Base-by-base conservation (phyloP, 495 filamentous ascomycete genomes). In the Copromyces sp. region DNA sequence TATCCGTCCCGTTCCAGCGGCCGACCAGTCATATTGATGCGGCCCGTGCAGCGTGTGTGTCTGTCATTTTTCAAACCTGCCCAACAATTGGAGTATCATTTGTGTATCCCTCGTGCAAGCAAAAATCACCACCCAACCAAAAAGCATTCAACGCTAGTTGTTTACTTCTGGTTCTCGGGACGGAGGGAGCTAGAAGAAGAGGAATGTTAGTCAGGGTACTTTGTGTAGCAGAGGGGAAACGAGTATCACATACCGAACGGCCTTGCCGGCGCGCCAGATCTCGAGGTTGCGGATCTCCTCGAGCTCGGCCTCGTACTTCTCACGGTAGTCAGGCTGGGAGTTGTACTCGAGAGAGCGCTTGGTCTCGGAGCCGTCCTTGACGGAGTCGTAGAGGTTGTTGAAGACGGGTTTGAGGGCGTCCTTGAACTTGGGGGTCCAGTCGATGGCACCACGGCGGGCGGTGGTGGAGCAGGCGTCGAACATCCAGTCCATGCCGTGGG, bases 401-500 rank as follows among this genome's bases (percentile, higher is more conserved):
- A 99, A 98, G 77, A 99, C 91, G 77, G 96, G 95, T 90, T 99
- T 98, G 82, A 98, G 87, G 76, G 90, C 93, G 76, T 93, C 91
- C 90, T 96, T 97, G 92, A 98, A 98, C 77, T 85, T 87, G 80
- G 88, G 88, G 82, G 92, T 95, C 96, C 95, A 99, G 89, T 98
- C 95, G 81, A 99, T 97, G 84, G 95, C 95, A 85, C 95, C 95
- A 81, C 95, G 94, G 81, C 95, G 92, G 78, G 95, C 95, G 47
- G 96, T 98, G 79, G 96, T 98, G 71, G 95, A 98, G 92, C 95
- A 99, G 76, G 95, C 95, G 77, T 94, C 94, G 87, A 97, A 99
- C 96, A 99, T 98, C 93, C 95, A 99, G 88, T 98, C 95, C 95
- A 99, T 99, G 77, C 95, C 95, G 83, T 98, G 91, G 79, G 87